These are phyloP conservation scores for Colletotrichum orbiculare DNA, from an alignment of 2,329 filamentous ascomycete genomes.

Conservation along the genomic window DNA sequence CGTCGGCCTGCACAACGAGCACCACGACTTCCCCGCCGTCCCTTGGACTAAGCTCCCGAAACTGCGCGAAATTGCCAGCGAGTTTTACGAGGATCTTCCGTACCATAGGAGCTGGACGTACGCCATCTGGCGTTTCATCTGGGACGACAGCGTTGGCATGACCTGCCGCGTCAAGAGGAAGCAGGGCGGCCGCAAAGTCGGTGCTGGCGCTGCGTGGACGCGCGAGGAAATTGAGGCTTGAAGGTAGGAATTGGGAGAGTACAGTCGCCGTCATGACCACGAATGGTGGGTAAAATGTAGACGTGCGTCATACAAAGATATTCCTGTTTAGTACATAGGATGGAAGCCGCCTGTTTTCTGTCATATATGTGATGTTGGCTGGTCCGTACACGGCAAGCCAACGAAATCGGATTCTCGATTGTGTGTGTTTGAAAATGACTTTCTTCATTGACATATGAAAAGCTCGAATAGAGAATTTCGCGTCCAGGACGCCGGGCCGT, in stretches of 20 bases:
- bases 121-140: constrained; percentile 95
- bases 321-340: no score
- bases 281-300: background rate
- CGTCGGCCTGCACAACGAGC: constrained; percentile 97
- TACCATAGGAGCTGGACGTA: constrained; percentile 90
- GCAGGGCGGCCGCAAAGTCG: constrained; percentile 75
- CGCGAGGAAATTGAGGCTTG: constrained; percentile 76
- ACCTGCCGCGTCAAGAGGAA: constrained; percentile 94
- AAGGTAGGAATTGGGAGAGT: constrained; percentile 28
- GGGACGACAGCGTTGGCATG: constrained; percentile 88
- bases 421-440: background rate
- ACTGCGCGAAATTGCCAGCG: constrained; percentile 82
- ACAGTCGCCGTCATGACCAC: background rate
- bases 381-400: no score
- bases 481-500: constrained; percentile 33
- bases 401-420: background rate
- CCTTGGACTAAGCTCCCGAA: constrained; percentile 89
- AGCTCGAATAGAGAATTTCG: constrained; percentile 36
- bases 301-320: background rate
- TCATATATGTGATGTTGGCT: no score
- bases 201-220: constrained; percentile 67
- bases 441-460: constrained; percentile 31
- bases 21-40: constrained; percentile 97
- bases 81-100: constrained; percentile 92
- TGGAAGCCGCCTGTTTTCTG: no score